phyloP scores from a whole-genome alignment of 164 flowering plant species.

The Liriodendron chinense region DNA sequence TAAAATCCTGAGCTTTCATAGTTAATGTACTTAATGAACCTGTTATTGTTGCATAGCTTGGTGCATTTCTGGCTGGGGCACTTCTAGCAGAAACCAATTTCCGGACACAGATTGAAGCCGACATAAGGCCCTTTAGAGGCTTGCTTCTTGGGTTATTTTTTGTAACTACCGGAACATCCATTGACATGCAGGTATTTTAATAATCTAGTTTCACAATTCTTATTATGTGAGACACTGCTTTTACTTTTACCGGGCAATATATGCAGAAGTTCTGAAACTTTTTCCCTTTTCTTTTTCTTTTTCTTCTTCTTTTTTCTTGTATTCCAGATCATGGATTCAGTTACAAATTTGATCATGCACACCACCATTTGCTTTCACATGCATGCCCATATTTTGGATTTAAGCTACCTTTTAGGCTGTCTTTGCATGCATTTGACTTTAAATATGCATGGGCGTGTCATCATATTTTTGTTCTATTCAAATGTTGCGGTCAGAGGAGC shows the following conservation, averaged over 20 bases:
- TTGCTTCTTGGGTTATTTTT: slow-evolving; percentile 94
- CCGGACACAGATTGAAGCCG: slow-evolving; percentile 98
- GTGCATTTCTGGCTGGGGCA: slow-evolving; percentile 98
- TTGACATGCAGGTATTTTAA: slow-evolving; percentile 74
- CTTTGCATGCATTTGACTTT: neutral
- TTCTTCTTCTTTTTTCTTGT: neutral
- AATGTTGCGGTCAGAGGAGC: too few relatives aligned
- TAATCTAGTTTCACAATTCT: neutral
- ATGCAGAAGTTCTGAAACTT: slow-evolving; percentile 1
- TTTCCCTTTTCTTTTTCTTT: neutral
- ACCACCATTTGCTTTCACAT: neutral
- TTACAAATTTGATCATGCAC: neutral
- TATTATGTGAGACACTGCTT: neutral
- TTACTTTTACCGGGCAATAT: neutral
- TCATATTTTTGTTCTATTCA: neutral
- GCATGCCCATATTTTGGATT: neutral
- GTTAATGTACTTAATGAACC: slow-evolving; percentile 5
- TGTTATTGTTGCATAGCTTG: slow-evolving; percentile 60
- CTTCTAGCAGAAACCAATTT: slow-evolving; percentile 95
- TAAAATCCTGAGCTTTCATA: neutral
- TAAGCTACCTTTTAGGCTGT: neutral
- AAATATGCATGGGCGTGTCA: neutral
- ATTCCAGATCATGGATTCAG: neutral
- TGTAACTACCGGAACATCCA: slow-evolving; percentile 94
- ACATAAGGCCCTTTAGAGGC: slow-evolving; percentile 95